These are phyloP conservation scores for Lichtheimia corymbifera DNA, from an alignment of 371 early-diverging fungal genomes.

Conservation along the genomic window DNA sequence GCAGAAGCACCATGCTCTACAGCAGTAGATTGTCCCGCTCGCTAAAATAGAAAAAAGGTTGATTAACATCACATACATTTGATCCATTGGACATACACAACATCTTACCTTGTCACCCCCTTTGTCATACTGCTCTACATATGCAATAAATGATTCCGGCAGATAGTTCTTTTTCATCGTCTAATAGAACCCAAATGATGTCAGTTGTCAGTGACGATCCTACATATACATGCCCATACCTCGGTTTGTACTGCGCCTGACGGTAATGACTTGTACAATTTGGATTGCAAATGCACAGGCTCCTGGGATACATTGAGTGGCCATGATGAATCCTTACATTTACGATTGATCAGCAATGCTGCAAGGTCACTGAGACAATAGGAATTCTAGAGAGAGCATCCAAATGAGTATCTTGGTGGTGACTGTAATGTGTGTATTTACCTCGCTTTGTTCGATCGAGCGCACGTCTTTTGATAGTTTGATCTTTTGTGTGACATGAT, in stretches of 20 bases:
- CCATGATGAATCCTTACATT: slow-evolving; percentile 71
- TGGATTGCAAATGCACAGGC: slow-evolving; percentile 59
- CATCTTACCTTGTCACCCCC: not conserved
- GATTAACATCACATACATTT: too few relatives aligned
- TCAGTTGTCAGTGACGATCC: not conserved
- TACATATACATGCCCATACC: slow-evolving; percentile 45
- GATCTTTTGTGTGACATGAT: slow-evolving; percentile 71
- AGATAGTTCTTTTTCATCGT: slow-evolving; percentile 11
- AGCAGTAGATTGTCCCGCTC: not conserved
- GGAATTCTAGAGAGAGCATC: slow-evolving; percentile 54
- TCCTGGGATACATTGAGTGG: slow-evolving; percentile 69
- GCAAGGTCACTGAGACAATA: slow-evolving; percentile 84
- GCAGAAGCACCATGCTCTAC: not conserved
- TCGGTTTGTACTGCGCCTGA: slow-evolving; percentile 39
- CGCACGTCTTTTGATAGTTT: slow-evolving; percentile 75
- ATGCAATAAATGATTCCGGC: slow-evolving; percentile 4
- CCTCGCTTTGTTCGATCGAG: slow-evolving; percentile 46
- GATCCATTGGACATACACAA: too few relatives aligned
- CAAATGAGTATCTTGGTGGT: not conserved
- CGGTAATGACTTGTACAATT: slow-evolving; percentile 54
- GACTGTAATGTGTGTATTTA: slow-evolving; percentile 24
- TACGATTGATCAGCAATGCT: slow-evolving; percentile 75
- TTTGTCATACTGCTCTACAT: slow-evolving; percentile 4
- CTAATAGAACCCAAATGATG: not conserved
- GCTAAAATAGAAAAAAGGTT: too few relatives aligned